These are phyloP conservation scores for Chenopodium formosanum DNA, from an alignment of 148 eudicot genomes.

Conservation along the genomic window DNA sequence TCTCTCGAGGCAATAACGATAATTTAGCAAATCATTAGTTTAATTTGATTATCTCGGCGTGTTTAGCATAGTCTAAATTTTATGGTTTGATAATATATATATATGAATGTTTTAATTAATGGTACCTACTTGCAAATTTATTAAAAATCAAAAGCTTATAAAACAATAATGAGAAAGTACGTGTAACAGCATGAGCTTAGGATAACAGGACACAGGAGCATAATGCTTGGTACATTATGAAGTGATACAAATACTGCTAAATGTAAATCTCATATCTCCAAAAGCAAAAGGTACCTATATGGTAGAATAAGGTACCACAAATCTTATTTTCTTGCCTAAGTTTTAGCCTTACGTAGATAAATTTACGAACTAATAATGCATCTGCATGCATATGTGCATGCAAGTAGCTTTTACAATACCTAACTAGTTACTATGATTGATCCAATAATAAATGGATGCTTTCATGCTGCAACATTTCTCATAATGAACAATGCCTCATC, in stretches of 20 bases:
- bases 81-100: no score
- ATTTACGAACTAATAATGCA: conserved; percentile 5
- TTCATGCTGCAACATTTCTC: background rate
- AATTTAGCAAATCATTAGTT: no score
- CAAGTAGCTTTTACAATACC: background rate
- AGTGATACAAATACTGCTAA: background rate
- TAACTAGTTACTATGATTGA: background rate
- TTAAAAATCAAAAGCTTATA: background rate
- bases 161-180: background rate
- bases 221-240: background rate
- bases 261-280: background rate
- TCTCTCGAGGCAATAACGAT: no score
- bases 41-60: no score
- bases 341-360: background rate
- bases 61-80: no score
- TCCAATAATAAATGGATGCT: background rate
- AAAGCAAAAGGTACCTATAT: background rate
- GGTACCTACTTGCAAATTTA: no score
- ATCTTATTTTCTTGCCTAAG: background rate
- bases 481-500: background rate
- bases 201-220: background rate
- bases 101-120: no score
- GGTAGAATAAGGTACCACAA: background rate
- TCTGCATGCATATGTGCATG: conserved; percentile 10
- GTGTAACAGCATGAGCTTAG: background rate